A percentile compares a stretch with the other conserved stretches of the same genome.
phyloP scores from a whole-genome alignment of 1,284 basidiomycete genomes.

The Phellinidium pouzarii region DNA sequence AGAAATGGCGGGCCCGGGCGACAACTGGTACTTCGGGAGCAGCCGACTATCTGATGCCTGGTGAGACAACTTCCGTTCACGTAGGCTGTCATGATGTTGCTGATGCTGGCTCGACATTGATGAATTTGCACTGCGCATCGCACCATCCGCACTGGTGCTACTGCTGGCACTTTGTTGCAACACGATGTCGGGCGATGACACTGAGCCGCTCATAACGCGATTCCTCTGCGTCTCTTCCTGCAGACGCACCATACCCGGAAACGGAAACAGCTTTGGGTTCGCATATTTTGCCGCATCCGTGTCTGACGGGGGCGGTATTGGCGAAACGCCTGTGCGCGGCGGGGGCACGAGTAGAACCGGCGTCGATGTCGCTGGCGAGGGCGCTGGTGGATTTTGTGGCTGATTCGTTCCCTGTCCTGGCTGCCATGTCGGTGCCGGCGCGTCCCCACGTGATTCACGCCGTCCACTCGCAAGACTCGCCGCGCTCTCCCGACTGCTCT shows the following conservation, averaged over 20 bases:
- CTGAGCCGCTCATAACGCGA: slow-evolving; percentile 44
- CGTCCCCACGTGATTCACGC: slow-evolving; percentile 21
- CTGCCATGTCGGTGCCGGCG: slow-evolving; percentile 18
- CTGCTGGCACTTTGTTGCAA: slow-evolving; percentile 21
- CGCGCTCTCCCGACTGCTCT: slow-evolving; percentile 65
- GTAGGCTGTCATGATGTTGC: slow-evolving; percentile 33
- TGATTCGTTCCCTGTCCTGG: slow-evolving; percentile 34
- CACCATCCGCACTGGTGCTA: slow-evolving; percentile 1
- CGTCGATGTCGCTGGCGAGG: slow-evolving; percentile 57
- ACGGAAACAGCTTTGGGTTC: slow-evolving; percentile 81
- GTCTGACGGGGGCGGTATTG: slow-evolving; percentile 61
- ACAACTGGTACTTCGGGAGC: slow-evolving; percentile 40
- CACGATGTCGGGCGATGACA: slow-evolving; percentile 57
- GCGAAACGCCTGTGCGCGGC: slow-evolving; percentile 52
- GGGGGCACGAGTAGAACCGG: slow-evolving; percentile 52
- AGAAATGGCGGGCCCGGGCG: slow-evolving; percentile 35
- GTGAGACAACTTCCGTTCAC: slow-evolving; percentile 59
- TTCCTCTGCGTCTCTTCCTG: slow-evolving; percentile 63
- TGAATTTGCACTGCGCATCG: slow-evolving; percentile 39
- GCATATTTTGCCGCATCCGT: slow-evolving; percentile 56
- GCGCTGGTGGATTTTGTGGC: slow-evolving; percentile 39
- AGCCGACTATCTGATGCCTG: slow-evolving; percentile 63
- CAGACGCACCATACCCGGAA: slow-evolving; percentile 75
- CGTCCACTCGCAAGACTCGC: slow-evolving; percentile 55
- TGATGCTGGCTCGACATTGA: slow-evolving; percentile 48